phyloP scores from a whole-genome alignment of 352 stramenopile species.

The Globisporangium polare region DNA sequence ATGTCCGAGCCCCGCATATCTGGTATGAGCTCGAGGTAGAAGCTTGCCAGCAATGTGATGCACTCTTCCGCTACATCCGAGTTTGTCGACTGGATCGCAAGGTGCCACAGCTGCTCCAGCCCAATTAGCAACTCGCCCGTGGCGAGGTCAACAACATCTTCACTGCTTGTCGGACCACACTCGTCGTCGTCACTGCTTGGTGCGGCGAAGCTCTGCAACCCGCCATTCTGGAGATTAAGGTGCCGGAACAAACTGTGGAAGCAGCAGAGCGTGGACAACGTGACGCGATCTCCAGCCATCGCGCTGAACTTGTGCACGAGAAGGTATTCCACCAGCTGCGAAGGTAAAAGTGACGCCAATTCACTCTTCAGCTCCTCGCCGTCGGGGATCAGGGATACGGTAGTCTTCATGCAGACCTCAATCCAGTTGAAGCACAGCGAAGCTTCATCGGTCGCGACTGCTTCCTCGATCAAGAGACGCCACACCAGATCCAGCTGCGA shows the following conservation, averaged over 20 bases:
- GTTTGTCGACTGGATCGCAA: constrained; percentile 41
- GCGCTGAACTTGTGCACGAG: constrained; percentile 41
- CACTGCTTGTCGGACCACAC: neutral
- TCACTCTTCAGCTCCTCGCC: neutral
- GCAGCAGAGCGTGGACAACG: constrained; percentile 45
- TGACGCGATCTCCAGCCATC: constrained; percentile 31
- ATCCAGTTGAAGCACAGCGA: constrained; percentile 77
- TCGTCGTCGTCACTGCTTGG: constrained; percentile 1
- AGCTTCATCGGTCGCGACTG: constrained; percentile 36
- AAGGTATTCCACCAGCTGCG: constrained; percentile 25
- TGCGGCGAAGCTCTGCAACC: constrained; percentile 29
- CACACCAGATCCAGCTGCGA: constrained; percentile 39
- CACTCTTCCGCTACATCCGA: constrained; percentile 52
- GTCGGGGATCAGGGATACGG: constrained; percentile 2
- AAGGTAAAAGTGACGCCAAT: constrained; percentile 19
- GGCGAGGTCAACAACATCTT: constrained; percentile 29
- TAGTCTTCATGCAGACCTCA: constrained; percentile 51
- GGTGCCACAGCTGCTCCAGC: constrained; percentile 52
- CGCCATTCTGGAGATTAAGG: constrained; percentile 43
- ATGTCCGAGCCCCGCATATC: constrained; percentile 22
- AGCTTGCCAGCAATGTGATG: constrained; percentile 52
- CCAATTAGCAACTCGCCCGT: constrained; percentile 39
- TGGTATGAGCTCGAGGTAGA: constrained; percentile 52
- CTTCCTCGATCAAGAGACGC: constrained; percentile 34
- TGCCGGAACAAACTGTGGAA: constrained; percentile 68